Conservation (phyloP, 805 yeast genomes). For the Barnettozyma wickerhamii region DNA sequence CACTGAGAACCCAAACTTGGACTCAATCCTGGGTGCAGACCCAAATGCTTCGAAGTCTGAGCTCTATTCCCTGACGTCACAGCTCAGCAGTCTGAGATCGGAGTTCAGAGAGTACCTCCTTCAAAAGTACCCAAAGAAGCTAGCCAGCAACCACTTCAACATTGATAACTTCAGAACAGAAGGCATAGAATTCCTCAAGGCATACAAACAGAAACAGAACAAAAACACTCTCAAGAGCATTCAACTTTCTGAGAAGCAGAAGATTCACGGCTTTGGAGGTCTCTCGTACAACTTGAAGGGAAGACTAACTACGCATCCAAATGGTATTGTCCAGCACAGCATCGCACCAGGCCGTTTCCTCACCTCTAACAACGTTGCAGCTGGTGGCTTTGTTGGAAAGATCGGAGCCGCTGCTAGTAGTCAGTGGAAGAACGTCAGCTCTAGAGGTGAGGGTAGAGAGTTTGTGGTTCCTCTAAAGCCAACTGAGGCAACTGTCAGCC, state of each 20-base stretch:
- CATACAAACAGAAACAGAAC: slow-evolving; percentile 8
- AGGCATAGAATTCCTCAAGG: slow-evolving; percentile 30
- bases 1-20: slow-evolving; percentile 23
- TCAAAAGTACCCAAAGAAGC: slow-evolving; percentile 42
- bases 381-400: slow-evolving; percentile 50
- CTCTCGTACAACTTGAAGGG: slow-evolving; percentile 67
- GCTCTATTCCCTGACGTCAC: slow-evolving; percentile 1
- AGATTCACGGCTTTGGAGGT: slow-evolving; percentile 70
- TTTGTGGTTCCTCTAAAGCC: slow-evolving; percentile 39
- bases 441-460: slow-evolving; percentile 40
- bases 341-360: slow-evolving; percentile 68
- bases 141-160: slow-evolving; percentile 25
- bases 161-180: slow-evolving; percentile 27
- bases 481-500: slow-evolving; percentile 32
- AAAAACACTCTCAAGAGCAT: slow-evolving; percentile 9
- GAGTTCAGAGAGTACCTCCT: slow-evolving; percentile 55
- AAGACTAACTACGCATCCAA: slow-evolving; percentile 62
- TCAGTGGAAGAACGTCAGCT: slow-evolving; percentile 31
- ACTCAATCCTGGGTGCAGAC: slow-evolving; percentile 15
- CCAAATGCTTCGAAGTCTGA: slow-evolving; percentile 7
- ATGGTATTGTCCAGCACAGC: slow-evolving; percentile 52
- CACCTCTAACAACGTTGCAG: slow-evolving; percentile 40
- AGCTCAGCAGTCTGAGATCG: slow-evolving; percentile 40
- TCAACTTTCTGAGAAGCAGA: slow-evolving; percentile 12
- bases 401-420: slow-evolving; percentile 28